Conservation (phyloP, 768 basidiomycete genomes). For the Auriscalpium vulgare region DNA sequence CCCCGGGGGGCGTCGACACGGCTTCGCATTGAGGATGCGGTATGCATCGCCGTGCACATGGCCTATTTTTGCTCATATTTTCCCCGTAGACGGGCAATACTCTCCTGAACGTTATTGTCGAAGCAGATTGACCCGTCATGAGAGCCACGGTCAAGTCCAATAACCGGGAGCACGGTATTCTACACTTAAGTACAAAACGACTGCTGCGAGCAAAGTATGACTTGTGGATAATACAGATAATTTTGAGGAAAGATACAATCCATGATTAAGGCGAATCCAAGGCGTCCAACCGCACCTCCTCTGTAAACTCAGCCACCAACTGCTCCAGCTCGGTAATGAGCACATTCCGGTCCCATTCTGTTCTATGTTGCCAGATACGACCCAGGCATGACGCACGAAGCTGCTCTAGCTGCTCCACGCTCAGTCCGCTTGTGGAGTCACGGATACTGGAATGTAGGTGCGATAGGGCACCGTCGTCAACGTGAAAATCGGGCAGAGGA, state of each 20-base stretch:
- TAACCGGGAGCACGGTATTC: too few species aligned
- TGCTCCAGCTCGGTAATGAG: constrained; percentile 53
- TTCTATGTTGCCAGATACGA: constrained; percentile 72
- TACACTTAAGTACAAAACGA: too few species aligned
- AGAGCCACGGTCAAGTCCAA: too few species aligned
- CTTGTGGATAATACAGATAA: constrained; percentile 10
- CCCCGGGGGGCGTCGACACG: too few species aligned
- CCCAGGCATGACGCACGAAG: constrained; percentile 78
- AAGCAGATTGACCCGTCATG: too few species aligned
- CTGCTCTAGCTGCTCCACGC: constrained; percentile 89
- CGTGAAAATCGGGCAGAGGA: constrained; percentile 69
- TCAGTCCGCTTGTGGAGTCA: constrained; percentile 50
- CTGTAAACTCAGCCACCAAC: constrained; percentile 56
- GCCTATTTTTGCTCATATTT: too few species aligned
- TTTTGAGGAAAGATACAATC: background rate
- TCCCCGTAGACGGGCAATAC: too few species aligned
- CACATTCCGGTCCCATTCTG: constrained; percentile 74
- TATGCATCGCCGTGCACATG: too few species aligned
- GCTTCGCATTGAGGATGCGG: too few species aligned
- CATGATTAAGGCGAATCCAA: background rate
- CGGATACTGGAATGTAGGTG: constrained; percentile 43
- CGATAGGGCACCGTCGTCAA: constrained; percentile 43
- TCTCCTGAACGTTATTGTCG: too few species aligned
- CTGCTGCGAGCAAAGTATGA: too few species aligned
- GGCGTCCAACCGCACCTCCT: constrained; percentile 40